phyloP scores from a whole-genome alignment of 2,329 filamentous ascomycete species.

The Triangularia setosa region DNA sequence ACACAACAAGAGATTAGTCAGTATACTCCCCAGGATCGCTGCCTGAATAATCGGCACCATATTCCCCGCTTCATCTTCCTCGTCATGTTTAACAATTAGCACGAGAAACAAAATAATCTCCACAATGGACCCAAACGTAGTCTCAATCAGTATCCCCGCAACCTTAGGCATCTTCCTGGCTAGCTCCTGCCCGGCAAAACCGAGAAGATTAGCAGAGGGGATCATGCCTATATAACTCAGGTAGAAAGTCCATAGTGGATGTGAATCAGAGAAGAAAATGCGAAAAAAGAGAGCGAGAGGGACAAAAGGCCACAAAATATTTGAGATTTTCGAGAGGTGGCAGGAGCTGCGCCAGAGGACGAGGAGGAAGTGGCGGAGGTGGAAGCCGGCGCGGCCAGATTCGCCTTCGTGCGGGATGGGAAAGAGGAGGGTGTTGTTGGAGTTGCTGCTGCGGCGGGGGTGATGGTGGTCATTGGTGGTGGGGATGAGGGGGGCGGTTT shows the following conservation, averaged over 20 bases:
- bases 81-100: slow-evolving; percentile 44
- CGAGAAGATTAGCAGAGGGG: slow-evolving; percentile 68
- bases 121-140: slow-evolving; percentile 60
- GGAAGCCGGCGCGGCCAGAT: slow-evolving; percentile 62
- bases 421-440: not conserved
- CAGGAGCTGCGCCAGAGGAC: slow-evolving; percentile 63
- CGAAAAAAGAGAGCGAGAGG: slow-evolving; percentile 63
- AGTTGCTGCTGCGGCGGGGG: not conserved
- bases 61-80: slow-evolving; percentile 27
- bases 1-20: slow-evolving; percentile 77
- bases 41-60: slow-evolving; percentile 69
- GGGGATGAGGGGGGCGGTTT: not conserved
- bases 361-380: slow-evolving; percentile 58
- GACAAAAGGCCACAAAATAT: slow-evolving; percentile 70
- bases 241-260: slow-evolving; percentile 59
- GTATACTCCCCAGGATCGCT: slow-evolving; percentile 75
- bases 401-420: slow-evolving; percentile 45
- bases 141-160: slow-evolving; percentile 59
- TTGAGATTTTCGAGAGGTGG: slow-evolving; percentile 58
- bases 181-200: slow-evolving; percentile 68
- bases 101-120: slow-evolving; percentile 81
- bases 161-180: slow-evolving; percentile 73
- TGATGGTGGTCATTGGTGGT: not conserved
- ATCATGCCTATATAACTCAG: slow-evolving; percentile 73
- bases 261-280: slow-evolving; percentile 30